Conservation (phyloP, 2,329 filamentous ascomycete genomes). For the Rutstroemia sydowiana region DNA sequence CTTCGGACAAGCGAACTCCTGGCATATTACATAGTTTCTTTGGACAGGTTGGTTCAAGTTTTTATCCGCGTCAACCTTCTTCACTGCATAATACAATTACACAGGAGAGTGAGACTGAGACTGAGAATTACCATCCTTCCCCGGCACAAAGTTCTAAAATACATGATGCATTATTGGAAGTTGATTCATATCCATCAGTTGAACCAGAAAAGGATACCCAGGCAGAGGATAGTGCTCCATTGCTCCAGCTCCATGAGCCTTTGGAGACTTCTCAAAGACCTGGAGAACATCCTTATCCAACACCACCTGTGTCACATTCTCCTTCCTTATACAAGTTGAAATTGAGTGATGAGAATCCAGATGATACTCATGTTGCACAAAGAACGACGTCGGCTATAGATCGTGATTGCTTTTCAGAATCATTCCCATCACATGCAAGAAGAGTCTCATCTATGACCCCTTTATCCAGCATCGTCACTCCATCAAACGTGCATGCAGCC, state of each 20-base stretch:
- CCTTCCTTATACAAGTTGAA: slow-evolving; percentile 39
- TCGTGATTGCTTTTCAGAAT: slow-evolving; percentile 39
- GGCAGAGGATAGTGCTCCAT: slow-evolving; percentile 20
- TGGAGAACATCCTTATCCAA: slow-evolving; percentile 43
- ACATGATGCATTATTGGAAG: slow-evolving; percentile 20
- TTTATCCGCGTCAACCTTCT: slow-evolving; percentile 40
- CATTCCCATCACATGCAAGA: slow-evolving; percentile 36
- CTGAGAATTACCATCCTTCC: slow-evolving; percentile 17
- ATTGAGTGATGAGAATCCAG: slow-evolving; percentile 34
- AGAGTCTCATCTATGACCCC: slow-evolving; percentile 46
- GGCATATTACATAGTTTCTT: slow-evolving; percentile 95
- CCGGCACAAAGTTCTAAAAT: slow-evolving; percentile 17
- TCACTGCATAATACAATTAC: slow-evolving; percentile 28
- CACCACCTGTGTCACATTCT: slow-evolving; percentile 47
- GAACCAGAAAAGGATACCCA: slow-evolving; percentile 20
- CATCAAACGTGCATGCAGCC: slow-evolving; percentile 55
- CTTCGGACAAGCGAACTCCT: slow-evolving; percentile 88
- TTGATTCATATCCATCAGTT: slow-evolving; percentile 22
- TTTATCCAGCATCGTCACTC: slow-evolving; percentile 57
- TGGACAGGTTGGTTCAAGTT: slow-evolving; percentile 94
- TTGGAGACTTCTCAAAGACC: slow-evolving; percentile 18
- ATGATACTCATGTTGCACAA: slow-evolving; percentile 31
- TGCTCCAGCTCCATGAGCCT: slow-evolving; percentile 20
- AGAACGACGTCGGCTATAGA: slow-evolving; percentile 30
- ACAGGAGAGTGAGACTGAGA: slow-evolving; percentile 18